Evolutionary conservation across 208 protist species (phyloP).

Genomic region (Leishmania mexicana): DNA sequence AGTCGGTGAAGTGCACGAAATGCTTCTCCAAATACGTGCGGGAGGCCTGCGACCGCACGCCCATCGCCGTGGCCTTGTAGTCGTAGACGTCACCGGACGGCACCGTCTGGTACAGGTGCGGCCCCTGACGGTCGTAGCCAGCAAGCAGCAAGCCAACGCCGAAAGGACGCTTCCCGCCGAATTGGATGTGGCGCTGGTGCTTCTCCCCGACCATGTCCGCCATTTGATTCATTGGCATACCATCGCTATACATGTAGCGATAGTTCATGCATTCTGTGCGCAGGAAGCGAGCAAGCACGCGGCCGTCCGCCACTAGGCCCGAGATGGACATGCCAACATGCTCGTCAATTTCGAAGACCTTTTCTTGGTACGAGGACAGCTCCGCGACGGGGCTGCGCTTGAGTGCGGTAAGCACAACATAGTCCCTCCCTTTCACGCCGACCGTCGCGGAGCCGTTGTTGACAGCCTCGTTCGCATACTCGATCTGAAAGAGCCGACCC

Average conservation of each 20-base stretch:
- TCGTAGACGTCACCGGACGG: conserved; percentile 98
- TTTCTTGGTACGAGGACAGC: conserved; percentile 98
- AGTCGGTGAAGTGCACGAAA: conserved; percentile 92
- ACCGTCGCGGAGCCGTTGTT: conserved; percentile 98
- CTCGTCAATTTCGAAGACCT: conserved; percentile 98
- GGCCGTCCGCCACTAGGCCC: conserved; percentile 98
- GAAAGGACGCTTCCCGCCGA: conserved; percentile 95
- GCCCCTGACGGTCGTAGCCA: conserved; percentile 93
- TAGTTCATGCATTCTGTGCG: conserved; percentile 98
- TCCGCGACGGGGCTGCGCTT: conserved; percentile 94
- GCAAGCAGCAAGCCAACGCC: conserved; percentile 99
- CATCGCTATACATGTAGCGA: conserved; percentile 92
- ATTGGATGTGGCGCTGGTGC: conserved; percentile 98
- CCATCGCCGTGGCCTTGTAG: conserved; percentile 98
- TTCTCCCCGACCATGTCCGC: conserved; percentile 91
- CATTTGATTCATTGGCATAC: conserved; percentile 75
- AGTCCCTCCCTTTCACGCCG: conserved; percentile 95
- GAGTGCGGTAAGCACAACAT: conserved; percentile 95
- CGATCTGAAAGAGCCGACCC: conserved; percentile 97
- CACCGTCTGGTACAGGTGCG: conserved; percentile 96
- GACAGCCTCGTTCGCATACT: conserved; percentile 99
- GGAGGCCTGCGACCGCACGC: conserved; percentile 97
- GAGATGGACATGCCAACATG: conserved; percentile 98
- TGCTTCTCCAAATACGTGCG: conserved; percentile 99
- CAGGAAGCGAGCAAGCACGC: conserved; percentile 95